Base-by-base conservation (phyloP, 1,284 basidiomycete genomes). In the Marasmius fiardii region DNA sequence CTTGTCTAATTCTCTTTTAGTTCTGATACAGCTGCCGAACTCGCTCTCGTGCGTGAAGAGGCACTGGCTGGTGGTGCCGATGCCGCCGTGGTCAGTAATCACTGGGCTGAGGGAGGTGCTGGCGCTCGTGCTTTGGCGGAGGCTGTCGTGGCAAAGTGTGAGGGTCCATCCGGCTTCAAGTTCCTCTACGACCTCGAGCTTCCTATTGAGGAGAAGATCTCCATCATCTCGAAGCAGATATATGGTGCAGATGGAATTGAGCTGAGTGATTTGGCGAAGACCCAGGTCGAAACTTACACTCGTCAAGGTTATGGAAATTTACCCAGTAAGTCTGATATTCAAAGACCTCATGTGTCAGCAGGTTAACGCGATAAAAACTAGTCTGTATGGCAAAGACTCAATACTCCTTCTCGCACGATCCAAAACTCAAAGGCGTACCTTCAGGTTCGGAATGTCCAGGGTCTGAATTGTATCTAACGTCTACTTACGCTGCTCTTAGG, bases 321-420 rank as follows among this genome's bases (percentile, higher is more conserved):
- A 45, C 89, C 92, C 0, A 94, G 94, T 91, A 67, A 67, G 89
- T 77, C 7, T 12, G 50, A 45, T 60, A 20, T 5, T 18, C 37
- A 16, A 44, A 14, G 10, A 33, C 23, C 50, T 44, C 39, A 28
- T 56, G 56, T 55, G 59, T 60, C 7, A 48, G 64, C 43, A 64
- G 47, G 43, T 21, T 48, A 54, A 28, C 51, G 8, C 20, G 51
- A 44, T 51, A 44, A n/a, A n/a, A 50, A 43, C 3, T 69, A 86
- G 93, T 95, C 68, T 98, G 95, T 75, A 95, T 98, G 93, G 95
- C 96, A 57, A 99, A 99, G 82, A 99, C 97, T 3, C 95, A 96
- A 64, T 91, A 97, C 64, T 96, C 93, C 20, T 94, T 98, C 77
- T 95, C 93, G 23, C 93, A 95, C 69, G 90, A 98, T 68, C 90